A percentile compares a stretch with the other conserved stretches of the same genome.
These are phyloP conservation scores for Podospora appendiculata DNA, from an alignment of 495 filamentous ascomycete species.

Conservation along the genomic window DNA sequence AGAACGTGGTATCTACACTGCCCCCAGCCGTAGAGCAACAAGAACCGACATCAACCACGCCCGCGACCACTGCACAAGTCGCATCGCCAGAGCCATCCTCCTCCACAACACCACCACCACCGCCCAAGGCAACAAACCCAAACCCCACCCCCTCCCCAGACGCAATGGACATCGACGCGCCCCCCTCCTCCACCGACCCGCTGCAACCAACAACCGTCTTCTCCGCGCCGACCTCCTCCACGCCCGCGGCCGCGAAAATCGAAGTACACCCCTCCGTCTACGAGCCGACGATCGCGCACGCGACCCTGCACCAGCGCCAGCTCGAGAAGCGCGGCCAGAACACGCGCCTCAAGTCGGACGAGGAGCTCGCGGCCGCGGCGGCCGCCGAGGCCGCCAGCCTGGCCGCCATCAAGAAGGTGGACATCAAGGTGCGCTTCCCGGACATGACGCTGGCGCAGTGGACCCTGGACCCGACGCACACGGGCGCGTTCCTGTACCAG, in stretches of 20 bases:
- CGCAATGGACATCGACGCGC: constrained; percentile 19
- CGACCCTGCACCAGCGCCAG: constrained; percentile 68
- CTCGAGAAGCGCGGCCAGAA: constrained; percentile 58
- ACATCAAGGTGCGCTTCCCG: constrained; percentile 79
- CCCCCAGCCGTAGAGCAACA: background rate
- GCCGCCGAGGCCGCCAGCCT: constrained; percentile 51
- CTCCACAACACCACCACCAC: too few species aligned
- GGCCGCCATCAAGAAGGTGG: constrained; percentile 56
- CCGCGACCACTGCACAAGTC: constrained; percentile 1
- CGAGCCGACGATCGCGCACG: constrained; percentile 76
- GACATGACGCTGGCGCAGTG: constrained; percentile 67
- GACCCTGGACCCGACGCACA: constrained; percentile 54
- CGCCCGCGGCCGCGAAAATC: constrained; percentile 63
- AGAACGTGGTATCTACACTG: constrained; percentile 5
- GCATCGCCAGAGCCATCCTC: constrained; percentile 6
- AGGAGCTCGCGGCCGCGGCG: constrained; percentile 53
- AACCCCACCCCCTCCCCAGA: background rate
- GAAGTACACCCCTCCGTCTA: constrained; percentile 66
- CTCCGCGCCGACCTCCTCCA: constrained; percentile 60
- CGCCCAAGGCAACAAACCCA: too few species aligned
- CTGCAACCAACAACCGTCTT: constrained; percentile 58
- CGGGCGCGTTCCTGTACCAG: constrained; percentile 56
- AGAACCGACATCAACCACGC: background rate
- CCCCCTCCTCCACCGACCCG: constrained; percentile 12
- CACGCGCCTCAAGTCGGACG: constrained; percentile 61